These are phyloP conservation scores for Hortiboletus rubellus DNA, from an alignment of 1,284 basidiomycete genomes.

Conservation along the genomic window DNA sequence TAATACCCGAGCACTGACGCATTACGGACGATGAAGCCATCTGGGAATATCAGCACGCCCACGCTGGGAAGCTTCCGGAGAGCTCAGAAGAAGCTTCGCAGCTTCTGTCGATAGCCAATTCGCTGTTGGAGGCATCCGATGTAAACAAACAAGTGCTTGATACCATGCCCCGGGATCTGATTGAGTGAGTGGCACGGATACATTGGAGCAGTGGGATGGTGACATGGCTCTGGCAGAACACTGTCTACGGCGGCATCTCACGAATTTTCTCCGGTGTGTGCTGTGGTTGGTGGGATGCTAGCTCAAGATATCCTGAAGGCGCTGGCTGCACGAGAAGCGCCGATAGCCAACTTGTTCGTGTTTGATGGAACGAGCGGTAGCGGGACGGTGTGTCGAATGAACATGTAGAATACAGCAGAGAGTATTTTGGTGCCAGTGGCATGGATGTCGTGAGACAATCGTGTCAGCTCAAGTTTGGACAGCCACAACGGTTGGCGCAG, in stretches of 20 bases:
- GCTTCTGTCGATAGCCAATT: constrained; percentile 60
- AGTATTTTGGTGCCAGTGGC: neutral
- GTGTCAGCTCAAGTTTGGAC: constrained; percentile 24
- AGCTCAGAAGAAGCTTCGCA: constrained; percentile 51
- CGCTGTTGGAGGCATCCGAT: constrained; percentile 58
- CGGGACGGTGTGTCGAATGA: constrained; percentile 63
- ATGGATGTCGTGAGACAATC: constrained; percentile 12
- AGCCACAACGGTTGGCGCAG: constrained; percentile 23
- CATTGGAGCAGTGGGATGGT: constrained; percentile 5
- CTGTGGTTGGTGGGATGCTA: constrained; percentile 90
- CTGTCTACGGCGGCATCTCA: constrained; percentile 70
- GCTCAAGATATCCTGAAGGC: constrained; percentile 95
- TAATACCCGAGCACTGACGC: constrained; percentile 9
- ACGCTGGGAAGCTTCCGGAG: constrained; percentile 59
- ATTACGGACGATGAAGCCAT: constrained; percentile 52
- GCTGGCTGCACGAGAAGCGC: constrained; percentile 85
- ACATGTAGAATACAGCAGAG: constrained; percentile 36
- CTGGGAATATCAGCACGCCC: constrained; percentile 77
- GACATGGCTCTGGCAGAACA: constrained; percentile 42
- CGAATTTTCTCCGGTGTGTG: constrained; percentile 88
- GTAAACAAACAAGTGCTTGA: constrained; percentile 70
- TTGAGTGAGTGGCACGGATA: constrained; percentile 47
- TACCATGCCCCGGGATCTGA: constrained; percentile 53
- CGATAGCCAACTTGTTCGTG: constrained; percentile 90
- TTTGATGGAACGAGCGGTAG: constrained; percentile 82